phyloP scores from a whole-genome alignment of 768 basidiomycete genomes.

The Tylopilus subfusipes region DNA sequence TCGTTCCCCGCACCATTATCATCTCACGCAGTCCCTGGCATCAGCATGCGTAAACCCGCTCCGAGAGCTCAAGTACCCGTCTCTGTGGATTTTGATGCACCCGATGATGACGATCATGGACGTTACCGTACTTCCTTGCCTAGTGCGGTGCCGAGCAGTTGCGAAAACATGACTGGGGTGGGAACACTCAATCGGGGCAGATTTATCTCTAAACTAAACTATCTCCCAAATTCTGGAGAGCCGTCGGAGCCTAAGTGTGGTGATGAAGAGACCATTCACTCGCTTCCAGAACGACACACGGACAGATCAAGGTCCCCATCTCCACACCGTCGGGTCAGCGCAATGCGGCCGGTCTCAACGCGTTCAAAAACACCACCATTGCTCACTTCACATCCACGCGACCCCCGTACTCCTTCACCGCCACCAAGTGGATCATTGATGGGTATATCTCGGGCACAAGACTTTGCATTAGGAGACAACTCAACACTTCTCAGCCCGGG shows the following conservation, averaged over 20 bases:
- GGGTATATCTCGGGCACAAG: constrained; percentile 19
- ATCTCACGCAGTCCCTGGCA: constrained; percentile 29
- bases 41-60: constrained; percentile 56
- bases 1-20: constrained; percentile 17
- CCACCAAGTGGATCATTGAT: constrained; percentile 16
- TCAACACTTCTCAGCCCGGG: constrained; percentile 49
- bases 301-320: constrained; percentile 24
- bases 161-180: constrained; percentile 65
- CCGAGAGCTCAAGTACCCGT: constrained; percentile 62
- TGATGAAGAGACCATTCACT: constrained; percentile 16
- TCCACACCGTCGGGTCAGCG: constrained; percentile 24
- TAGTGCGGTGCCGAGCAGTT: constrained; percentile 49
- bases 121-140: constrained; percentile 45
- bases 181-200: constrained; percentile 38
- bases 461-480: constrained; percentile 23
- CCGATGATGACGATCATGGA: constrained; percentile 31
- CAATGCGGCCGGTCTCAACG: constrained; percentile 33
- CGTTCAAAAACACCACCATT: constrained; percentile 41
- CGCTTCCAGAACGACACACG: constrained; percentile 17
- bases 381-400: constrained; percentile 29
- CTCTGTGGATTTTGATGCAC: constrained; percentile 46
- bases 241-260: constrained; percentile 8
- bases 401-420: constrained; percentile 23
- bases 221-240: constrained; percentile 11
- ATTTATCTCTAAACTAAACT: constrained; percentile 21